Percentiles rank a stretch among this genome's conserved stretches.
Evolutionary conservation across 129 eudicot species (phyloP).

Genomic region (Flaveria trinervia): DNA sequence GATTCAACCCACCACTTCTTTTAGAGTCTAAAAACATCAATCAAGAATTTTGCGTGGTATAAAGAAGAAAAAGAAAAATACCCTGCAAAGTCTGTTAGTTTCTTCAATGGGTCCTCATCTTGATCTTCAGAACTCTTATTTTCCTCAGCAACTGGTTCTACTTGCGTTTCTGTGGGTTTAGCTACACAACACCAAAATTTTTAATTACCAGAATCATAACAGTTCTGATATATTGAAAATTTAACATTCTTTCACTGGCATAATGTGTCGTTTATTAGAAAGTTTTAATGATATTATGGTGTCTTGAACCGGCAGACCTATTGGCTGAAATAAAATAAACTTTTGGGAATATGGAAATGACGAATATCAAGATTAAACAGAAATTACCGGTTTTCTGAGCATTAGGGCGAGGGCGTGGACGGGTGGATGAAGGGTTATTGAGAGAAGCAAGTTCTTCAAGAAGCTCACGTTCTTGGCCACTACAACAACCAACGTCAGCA

Average conservation of each 20-base stretch:
- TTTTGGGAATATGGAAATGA: neutral
- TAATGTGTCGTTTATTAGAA: neutral
- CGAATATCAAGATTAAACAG: neutral
- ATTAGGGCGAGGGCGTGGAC: constrained; percentile 54
- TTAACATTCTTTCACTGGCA: constrained; percentile 2
- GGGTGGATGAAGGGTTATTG: constrained; percentile 46
- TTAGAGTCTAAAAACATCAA: neutral
- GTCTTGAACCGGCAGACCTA: too few species aligned
- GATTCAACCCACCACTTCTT: neutral
- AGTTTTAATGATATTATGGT: too few species aligned
- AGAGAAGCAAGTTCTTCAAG: constrained; percentile 89
- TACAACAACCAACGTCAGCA: constrained; percentile 32
- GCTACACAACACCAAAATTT: constrained; percentile 34
- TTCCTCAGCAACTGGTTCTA: constrained; percentile 42
- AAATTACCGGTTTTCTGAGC: constrained; percentile 61
- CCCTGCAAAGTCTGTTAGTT: constrained; percentile 76
- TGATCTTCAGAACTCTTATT: constrained; percentile 57
- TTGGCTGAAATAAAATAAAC: neutral
- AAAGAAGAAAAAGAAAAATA: constrained; percentile 31
- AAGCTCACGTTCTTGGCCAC: constrained; percentile 79
- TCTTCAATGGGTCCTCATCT: constrained; percentile 59
- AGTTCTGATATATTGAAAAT: neutral
- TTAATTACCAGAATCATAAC: neutral
- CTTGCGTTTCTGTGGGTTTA: constrained; percentile 44
- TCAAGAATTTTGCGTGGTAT: neutral